Evolutionary conservation across 495 filamentous ascomycete species (phyloP).

Genomic region (Tuber indicum): DNA sequence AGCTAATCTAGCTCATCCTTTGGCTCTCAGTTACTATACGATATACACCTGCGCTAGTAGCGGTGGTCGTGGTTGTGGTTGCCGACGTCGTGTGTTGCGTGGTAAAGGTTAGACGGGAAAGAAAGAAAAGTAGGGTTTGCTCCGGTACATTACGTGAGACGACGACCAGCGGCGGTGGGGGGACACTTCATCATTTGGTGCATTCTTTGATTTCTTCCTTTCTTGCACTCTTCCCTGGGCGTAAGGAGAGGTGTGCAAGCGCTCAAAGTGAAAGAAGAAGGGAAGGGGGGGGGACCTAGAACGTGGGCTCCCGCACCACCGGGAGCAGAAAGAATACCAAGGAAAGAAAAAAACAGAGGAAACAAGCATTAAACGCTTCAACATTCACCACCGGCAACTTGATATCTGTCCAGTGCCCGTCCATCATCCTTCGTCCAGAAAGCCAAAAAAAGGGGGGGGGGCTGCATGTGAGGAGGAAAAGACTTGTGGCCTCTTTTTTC

Average conservation of each 20-base stretch:
- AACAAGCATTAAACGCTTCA: background rate
- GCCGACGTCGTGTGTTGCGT: background rate
- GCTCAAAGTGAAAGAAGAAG: background rate
- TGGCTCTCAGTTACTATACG: background rate
- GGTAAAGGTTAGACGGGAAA: background rate
- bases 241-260: background rate
- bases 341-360: background rate
- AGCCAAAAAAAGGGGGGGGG: background rate
- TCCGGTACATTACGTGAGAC: background rate
- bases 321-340: background rate
- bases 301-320: background rate
- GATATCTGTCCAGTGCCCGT: background rate
- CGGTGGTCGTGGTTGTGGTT: background rate
- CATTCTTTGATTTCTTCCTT: background rate
- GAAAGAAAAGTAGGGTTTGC: background rate
- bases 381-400: background rate
- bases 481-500: background rate
- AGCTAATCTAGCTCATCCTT: background rate
- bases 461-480: background rate
- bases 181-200: background rate
- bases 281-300: background rate
- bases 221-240: background rate
- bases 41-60: background rate
- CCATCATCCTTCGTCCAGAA: background rate
- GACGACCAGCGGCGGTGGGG: background rate